These are phyloP conservation scores for Penicillium egyptiacum DNA, from an alignment of 495 filamentous ascomycete genomes.

Conservation along the genomic window DNA sequence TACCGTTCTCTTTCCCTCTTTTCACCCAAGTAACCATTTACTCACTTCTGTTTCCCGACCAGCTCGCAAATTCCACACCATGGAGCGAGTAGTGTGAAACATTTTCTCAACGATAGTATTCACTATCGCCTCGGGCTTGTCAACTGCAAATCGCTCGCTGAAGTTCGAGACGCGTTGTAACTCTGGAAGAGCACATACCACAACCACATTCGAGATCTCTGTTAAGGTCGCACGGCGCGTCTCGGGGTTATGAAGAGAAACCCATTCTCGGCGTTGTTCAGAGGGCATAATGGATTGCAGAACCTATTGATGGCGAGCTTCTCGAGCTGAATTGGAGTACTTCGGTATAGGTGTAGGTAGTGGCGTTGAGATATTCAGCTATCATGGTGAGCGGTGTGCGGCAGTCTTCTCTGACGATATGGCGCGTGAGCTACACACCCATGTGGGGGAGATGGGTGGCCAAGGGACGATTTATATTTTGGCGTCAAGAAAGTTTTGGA, in stretches of 20 bases:
- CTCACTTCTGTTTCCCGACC: constrained; percentile 66
- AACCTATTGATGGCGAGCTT: constrained; percentile 70
- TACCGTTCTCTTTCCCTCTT: constrained; percentile 56
- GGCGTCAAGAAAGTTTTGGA: no score
- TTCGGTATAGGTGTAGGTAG: constrained; percentile 16
- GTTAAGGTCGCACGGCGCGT: constrained; percentile 50
- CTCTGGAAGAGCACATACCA: no score
- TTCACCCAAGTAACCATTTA: constrained; percentile 70
- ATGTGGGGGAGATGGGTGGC: no score
- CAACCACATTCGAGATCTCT: constrained; percentile 41
- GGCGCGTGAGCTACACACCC: no score
- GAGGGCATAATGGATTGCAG: constrained; percentile 69
- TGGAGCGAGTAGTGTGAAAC: constrained; percentile 62
- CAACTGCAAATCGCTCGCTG: no score
- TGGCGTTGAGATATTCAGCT: no score
- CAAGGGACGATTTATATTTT: no score
- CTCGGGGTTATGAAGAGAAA: constrained; percentile 54
- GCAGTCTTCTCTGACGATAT: no score
- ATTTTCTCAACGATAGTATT: constrained; percentile 54
- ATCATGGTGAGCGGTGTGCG: no score
- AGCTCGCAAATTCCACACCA: constrained; percentile 66
- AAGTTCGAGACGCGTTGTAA: no score
- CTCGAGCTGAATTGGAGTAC: constrained; percentile 59
- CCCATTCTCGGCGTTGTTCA: constrained; percentile 62
- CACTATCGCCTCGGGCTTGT: no score